Evolutionary conservation across 2,329 filamentous ascomycete genomes (phyloP), one percentile per base, ranked within the genome.

Genomic region (Claviceps quebecensis): DNA sequence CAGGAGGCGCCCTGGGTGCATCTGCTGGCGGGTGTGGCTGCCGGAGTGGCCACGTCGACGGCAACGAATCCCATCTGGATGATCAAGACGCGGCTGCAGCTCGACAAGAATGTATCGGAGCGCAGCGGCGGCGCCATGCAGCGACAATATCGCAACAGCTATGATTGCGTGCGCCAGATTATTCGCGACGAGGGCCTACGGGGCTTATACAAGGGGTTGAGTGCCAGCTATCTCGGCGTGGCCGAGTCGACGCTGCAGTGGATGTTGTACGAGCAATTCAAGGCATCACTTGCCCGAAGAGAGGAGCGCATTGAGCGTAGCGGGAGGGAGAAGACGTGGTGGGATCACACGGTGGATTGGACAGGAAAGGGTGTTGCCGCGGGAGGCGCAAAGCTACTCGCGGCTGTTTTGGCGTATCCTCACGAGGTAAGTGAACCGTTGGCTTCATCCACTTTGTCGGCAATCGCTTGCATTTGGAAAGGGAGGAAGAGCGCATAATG

Each of bases 31-130:
- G 90, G 86, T 5, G 80, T 86, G 1, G 74, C 77, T 16, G 89
- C 90, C 1, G 90, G 90, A 2, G 78, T 96, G 44, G 83, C 84
- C 6, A 96, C 91, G 0, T 87, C 87, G 46, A 96, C 91, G 1
- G 87, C 85, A 22, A 97, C 90, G 39, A 96, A 96, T 67, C 90
- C 90, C 1, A 95, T 97, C 62, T 97, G 90, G 90, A 78, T 97
- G 56, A 81, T 97, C 63, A 97, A 97, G 75, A 97, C 90, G 41
- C 76, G 90, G 36, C 66, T 97, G 59, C 90, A 97, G 69, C 78
- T 97, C 37, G 90, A 97, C 71, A 94, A 90, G 72, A 87, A 86
- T 63, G 78, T 81, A 49, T 84, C 84, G 16, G 77, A 79, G 59
- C 71, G 77, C 56, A 72, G 76, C 53, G 77, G 71, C 26, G 74